phyloP scores from a whole-genome alignment of 2,329 filamentous ascomycete species.

The Drechslerella coelobrocha region DNA sequence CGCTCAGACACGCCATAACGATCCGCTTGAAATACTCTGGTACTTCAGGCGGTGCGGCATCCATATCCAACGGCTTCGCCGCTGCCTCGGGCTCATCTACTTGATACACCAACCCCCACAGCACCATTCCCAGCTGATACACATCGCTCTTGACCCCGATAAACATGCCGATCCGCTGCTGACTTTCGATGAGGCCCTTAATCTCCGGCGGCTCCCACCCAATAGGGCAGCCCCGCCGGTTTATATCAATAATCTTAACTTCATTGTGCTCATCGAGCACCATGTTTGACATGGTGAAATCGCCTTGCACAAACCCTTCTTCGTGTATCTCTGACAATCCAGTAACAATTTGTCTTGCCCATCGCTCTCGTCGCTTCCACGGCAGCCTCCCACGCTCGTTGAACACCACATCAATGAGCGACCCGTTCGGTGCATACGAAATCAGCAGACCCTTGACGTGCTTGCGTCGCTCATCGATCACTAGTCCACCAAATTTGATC shows the following conservation, averaged over 20 bases:
- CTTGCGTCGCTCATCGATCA: slow-evolving; percentile 77
- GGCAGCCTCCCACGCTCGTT: slow-evolving; percentile 68
- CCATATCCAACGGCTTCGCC: slow-evolving; percentile 71
- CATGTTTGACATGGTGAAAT: slow-evolving; percentile 96
- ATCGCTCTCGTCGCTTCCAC: slow-evolving; percentile 79
- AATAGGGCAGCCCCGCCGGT: slow-evolving; percentile 92
- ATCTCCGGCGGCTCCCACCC: slow-evolving; percentile 98
- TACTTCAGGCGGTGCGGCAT: slow-evolving; percentile 66
- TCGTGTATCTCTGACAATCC: slow-evolving; percentile 94
- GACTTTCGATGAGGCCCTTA: slow-evolving; percentile 80
- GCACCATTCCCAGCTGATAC: slow-evolving; percentile 94
- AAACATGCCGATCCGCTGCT: slow-evolving; percentile 92
- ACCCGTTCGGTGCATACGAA: slow-evolving; percentile 82
- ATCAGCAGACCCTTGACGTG: slow-evolving; percentile 88
- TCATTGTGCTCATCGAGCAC: slow-evolving; percentile 84
- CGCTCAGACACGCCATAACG: slow-evolving; percentile 76
- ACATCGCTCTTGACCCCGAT: slow-evolving; percentile 98
- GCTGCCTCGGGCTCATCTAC: slow-evolving; percentile 88
- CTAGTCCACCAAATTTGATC: slow-evolving; percentile 84
- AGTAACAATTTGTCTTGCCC: slow-evolving; percentile 88
- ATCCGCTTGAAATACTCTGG: slow-evolving; percentile 81
- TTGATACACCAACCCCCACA: slow-evolving; percentile 88
- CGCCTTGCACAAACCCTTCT: slow-evolving; percentile 93
- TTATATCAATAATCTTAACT: slow-evolving; percentile 98
- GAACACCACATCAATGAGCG: slow-evolving; percentile 88